Conservation (phyloP, 768 basidiomycete species). For the Austroboletus eburneus region DNA sequence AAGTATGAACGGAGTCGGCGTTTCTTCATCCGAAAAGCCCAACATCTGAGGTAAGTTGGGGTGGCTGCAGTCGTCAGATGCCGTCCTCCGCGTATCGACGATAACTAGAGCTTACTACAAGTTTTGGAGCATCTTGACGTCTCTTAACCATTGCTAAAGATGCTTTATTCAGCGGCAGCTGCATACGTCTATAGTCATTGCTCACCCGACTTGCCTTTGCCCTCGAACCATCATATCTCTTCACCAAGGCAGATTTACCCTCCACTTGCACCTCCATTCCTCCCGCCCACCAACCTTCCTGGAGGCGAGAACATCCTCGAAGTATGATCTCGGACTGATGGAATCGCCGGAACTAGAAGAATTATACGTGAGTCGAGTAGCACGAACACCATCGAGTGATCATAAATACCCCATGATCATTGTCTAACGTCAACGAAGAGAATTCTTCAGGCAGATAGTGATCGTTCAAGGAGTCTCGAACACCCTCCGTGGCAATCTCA, state of each 20-base stretch:
- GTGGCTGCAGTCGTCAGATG: constrained; percentile 32
- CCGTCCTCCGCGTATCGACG: neutral
- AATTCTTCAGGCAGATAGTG: constrained; percentile 21
- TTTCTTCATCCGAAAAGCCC: constrained; percentile 43
- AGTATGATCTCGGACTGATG: constrained; percentile 46
- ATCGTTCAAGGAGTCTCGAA: constrained; percentile 14
- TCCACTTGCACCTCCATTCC: constrained; percentile 38
- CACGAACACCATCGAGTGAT: too few relatives aligned
- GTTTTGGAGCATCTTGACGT: constrained; percentile 48
- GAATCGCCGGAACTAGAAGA: constrained; percentile 42
- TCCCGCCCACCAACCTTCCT: constrained; percentile 48
- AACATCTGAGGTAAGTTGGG: constrained; percentile 52
- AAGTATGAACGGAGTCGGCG: constrained; percentile 48
- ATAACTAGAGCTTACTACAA: constrained; percentile 36
- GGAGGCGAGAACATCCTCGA: constrained; percentile 34
- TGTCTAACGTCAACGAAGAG: constrained; percentile 18
- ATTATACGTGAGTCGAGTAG: constrained; percentile 8
- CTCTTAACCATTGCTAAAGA: constrained; percentile 43
- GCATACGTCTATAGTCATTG: neutral
- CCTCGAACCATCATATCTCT: constrained; percentile 40
- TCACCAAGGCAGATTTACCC: constrained; percentile 39
- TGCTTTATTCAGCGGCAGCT: neutral
- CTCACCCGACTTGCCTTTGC: constrained; percentile 32
- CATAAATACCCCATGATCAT: constrained; percentile 39
- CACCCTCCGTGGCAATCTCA: constrained; percentile 19